Percentiles rank a stretch among this genome's conserved stretches.
Evolutionary conservation across 1,139 yeast species (phyloP).

Genomic region (Pichia kudriavzevii): DNA sequence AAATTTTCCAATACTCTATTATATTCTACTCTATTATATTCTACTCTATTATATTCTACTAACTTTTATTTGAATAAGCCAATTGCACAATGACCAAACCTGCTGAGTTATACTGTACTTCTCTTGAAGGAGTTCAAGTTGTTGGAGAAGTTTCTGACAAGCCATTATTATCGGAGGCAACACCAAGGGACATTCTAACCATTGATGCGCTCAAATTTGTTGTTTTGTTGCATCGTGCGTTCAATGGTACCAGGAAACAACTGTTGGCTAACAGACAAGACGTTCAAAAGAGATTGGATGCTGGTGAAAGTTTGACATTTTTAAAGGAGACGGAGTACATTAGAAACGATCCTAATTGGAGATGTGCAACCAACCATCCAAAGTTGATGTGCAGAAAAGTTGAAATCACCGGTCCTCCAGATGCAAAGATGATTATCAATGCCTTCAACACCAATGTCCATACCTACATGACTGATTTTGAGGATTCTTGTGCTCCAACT

Average conservation of each 20-base stretch:
- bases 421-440: constrained; percentile 88
- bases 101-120: constrained; percentile 24
- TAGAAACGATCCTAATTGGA: constrained; percentile 69
- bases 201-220: constrained; percentile 62
- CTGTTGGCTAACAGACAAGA: constrained; percentile 53
- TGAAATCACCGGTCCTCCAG: constrained; percentile 89
- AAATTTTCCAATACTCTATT: no score
- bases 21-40: no score
- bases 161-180: constrained; percentile 47
- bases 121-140: constrained; percentile 56
- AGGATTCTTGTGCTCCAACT: constrained; percentile 92
- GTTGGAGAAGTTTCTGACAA: constrained; percentile 54
- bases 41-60: no score
- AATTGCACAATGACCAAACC: constrained; percentile 6
- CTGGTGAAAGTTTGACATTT: constrained; percentile 53
- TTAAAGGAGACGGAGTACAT: constrained; percentile 58
- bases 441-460: constrained; percentile 85
- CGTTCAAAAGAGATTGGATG: constrained; percentile 53
- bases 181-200: constrained; percentile 39
- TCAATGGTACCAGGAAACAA: constrained; percentile 51
- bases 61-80: no score
- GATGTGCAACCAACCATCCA: constrained; percentile 64
- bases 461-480: constrained; percentile 93
- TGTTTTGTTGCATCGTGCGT: constrained; percentile 65
- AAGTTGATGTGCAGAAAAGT: constrained; percentile 26